Base-by-base conservation (phyloP, 2,329 filamentous ascomycete species). In the Pochonia chlamydosporia region DNA sequence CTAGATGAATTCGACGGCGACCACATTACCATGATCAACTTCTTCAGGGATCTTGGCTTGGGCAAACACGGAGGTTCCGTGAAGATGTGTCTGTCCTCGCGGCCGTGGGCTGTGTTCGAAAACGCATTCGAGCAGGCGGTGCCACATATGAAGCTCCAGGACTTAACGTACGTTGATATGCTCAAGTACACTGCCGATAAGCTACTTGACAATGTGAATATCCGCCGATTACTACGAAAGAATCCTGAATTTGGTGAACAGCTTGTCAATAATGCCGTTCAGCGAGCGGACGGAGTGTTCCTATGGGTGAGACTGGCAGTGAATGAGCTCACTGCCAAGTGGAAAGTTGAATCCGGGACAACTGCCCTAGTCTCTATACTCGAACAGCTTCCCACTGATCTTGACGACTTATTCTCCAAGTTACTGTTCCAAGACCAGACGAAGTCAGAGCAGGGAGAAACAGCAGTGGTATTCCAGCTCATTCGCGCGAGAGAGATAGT, bases 1-100 rank as follows among this genome's bases (percentile, higher is more conserved):
- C 51, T 66, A 1, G 63, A 66, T 21, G 64, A 66, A 42, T 66
- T 65, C 33, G 59, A 61, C 4, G 63, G 63, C 1, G 50, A 64
- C 3, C 58, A 63, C 13, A n/a, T 40, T 0, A 46, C 50, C 2
- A 54, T 66, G 1, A 57, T 64, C 1, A 33, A 57, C 2, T 59
- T 66, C 26, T 58, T 66, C 36, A 56, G 51, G n/a, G 40, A 50
- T 3, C 23, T 64, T 1, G 53, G 52, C 1, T 26, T 39, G 6
- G 53, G 52, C 10, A 20, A 51, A 0, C 49, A 50, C 16, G 46
- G 51, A 3, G 24, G 40, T 0, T 46, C 49, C 5, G 49, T 64
- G 46, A 67, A 67, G 25, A 50, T 64, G 25, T 67, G 64, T 21
- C 49, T 64, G 1, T 62, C 64, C 1, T 66, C 63, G 1, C 60